These are phyloP conservation scores for Boletus sp. DNA, from an alignment of 1,284 basidiomycete genomes.

Conservation along the genomic window DNA sequence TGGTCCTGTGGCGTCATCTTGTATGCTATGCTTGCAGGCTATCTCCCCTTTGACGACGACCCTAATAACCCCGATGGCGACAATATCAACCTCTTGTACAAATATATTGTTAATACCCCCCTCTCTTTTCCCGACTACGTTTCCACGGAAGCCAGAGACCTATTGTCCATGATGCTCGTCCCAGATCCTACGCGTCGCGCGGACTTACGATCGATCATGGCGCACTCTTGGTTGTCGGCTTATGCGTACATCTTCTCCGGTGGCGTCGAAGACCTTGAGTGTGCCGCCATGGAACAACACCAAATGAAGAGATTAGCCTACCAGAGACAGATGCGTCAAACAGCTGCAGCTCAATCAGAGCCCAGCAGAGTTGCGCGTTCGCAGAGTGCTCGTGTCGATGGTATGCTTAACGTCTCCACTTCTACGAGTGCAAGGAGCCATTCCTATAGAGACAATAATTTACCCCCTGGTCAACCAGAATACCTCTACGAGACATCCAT, in stretches of 20 bases:
- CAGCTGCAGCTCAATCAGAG: slow-evolving; percentile 35
- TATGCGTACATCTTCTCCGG: slow-evolving; percentile 67
- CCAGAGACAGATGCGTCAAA: slow-evolving; percentile 66
- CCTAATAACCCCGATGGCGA: slow-evolving; percentile 98
- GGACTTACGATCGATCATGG: slow-evolving; percentile 73
- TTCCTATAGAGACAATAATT: slow-evolving; percentile 38
- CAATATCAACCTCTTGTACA: slow-evolving; percentile 99
- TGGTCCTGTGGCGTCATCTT: slow-evolving; percentile 99
- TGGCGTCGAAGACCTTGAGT: slow-evolving; percentile 76
- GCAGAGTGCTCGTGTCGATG: slow-evolving; percentile 44
- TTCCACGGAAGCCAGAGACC: slow-evolving; percentile 70
- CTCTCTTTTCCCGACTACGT: slow-evolving; percentile 94
- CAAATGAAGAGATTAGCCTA: slow-evolving; percentile 78
- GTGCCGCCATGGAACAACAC: slow-evolving; percentile 78
- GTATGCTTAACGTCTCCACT: slow-evolving; percentile 31
- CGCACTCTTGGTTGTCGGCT: slow-evolving; percentile 76
- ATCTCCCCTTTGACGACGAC: slow-evolving; percentile 99
- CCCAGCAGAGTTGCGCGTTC: slow-evolving; percentile 40
- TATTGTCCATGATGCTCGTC: slow-evolving; percentile 83
- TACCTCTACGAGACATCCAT: slow-evolving; percentile 51
- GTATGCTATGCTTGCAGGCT: slow-evolving; percentile 98
- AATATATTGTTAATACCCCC: slow-evolving; percentile 96
- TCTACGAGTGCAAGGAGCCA: slow-evolving; percentile 34
- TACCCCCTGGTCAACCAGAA: slow-evolving; percentile 40
- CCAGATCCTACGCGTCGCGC: slow-evolving; percentile 75